Conservation (phyloP, 1,284 basidiomycete genomes). For the Leccinum griseonigrum region DNA sequence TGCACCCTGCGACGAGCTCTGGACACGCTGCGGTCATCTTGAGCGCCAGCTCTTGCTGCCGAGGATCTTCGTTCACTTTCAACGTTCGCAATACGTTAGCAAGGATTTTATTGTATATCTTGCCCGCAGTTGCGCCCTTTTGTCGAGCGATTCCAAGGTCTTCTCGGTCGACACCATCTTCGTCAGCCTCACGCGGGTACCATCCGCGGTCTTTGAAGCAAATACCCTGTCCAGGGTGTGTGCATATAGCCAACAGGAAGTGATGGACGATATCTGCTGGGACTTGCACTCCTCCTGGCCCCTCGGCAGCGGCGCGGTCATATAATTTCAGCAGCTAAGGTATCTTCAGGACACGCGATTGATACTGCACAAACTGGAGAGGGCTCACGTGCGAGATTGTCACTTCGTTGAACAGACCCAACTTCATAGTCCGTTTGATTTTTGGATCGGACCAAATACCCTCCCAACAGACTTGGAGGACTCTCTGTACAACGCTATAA, state of each 20-base stretch:
- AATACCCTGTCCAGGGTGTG: conserved; percentile 78
- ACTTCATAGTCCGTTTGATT: conserved; percentile 65
- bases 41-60: conserved; percentile 83
- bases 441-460: conserved; percentile 71
- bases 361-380: neutral
- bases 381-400: conserved; percentile 57
- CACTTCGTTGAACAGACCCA: conserved; percentile 63
- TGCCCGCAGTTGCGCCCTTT: conserved; percentile 37
- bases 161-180: conserved; percentile 21
- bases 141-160: conserved; percentile 24
- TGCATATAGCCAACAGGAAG: conserved; percentile 86
- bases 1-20: conserved; percentile 78
- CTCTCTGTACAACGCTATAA: conserved; percentile 49
- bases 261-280: conserved; percentile 85
- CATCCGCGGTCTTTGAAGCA: conserved; percentile 91
- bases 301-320: conserved; percentile 54
- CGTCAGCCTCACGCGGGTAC: conserved; percentile 71
- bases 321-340: conserved; percentile 68
- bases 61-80: conserved; percentile 79
- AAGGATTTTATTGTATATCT: conserved; percentile 84
- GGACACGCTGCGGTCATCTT: conserved; percentile 81
- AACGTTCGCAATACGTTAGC: conserved; percentile 72
- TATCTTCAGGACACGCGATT: neutral
- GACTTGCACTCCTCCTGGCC: conserved; percentile 47
- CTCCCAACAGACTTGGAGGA: conserved; percentile 56